Base-by-base conservation (phyloP, 2,329 filamentous ascomycete species). In the Xylogone sp. region DNA sequence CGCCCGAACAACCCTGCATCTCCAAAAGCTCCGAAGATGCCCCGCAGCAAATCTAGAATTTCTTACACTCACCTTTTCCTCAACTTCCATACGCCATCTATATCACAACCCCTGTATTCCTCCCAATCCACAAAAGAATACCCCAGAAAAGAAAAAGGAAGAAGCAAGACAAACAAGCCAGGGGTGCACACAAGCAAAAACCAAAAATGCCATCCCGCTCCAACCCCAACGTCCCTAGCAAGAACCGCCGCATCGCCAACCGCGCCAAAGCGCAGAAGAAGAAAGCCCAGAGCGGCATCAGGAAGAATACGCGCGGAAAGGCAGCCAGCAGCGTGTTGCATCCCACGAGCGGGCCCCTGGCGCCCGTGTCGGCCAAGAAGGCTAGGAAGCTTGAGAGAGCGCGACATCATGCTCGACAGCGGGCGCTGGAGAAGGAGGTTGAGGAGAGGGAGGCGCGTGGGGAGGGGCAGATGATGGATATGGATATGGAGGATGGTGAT, bases 181-280 rank as follows among this genome's bases (percentile, higher is more conserved):
- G n/a, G n/a, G n/a, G n/a, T n/a, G n/a, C n/a, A 27, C 21, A 27
- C 27, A 21, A 43, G 31, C 19, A 42, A 45, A 42, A 24, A 34
- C 46, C 46, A 56, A 62, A 47, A 29, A 68, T 68, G 65, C 62
- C 65, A 56, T 68, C 65, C 49, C 54, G 64, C 46, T 57, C 59
- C 19, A 68, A 68, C 34, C 64, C 65, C 34, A 68, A 68, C 48
- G 64, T 66, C 13, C 65, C 65, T 9, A 64, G 61, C 46, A 68
- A 68, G 54, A 58, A 61, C 44, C 59, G 65, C 18, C 58, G 60
- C 10, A 54, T 60, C 43, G 63, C 65, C 3, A 61, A 52, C 46
- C 54, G 65, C 27, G 53, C 56, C 22, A 68, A 68, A 49, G 59
- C 63, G 31, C 65, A 68, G 52, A 63, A 59, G 50, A 56, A 55